phyloP scores from a whole-genome alignment of 2,329 filamentous ascomycete genomes.

The Tolypocladium paradoxum region DNA sequence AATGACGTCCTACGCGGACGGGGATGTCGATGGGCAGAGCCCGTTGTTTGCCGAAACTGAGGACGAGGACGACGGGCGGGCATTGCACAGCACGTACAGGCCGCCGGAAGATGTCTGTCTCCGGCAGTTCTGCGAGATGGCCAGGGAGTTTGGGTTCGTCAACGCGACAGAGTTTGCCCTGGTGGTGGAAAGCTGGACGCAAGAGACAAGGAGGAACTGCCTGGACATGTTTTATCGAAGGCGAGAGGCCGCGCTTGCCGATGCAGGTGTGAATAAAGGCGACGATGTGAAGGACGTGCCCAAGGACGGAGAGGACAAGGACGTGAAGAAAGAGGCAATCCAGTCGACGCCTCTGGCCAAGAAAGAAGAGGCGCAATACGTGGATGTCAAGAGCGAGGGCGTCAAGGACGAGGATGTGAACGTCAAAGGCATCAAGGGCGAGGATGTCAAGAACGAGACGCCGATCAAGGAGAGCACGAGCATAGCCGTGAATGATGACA shows the following conservation, averaged over 20 bases:
- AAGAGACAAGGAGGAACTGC: conserved; percentile 67
- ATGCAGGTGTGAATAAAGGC: neutral
- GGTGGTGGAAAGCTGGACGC: conserved; percentile 82
- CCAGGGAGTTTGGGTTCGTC: conserved; percentile 63
- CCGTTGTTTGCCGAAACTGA: conserved; percentile 48
- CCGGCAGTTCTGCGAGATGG: conserved; percentile 88
- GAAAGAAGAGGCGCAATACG: conserved; percentile 1
- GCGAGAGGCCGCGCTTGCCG: conserved; percentile 38
- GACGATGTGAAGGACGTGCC: conserved; percentile 2
- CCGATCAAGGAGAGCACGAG: conserved; percentile 1
- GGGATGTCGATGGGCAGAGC: conserved; percentile 37
- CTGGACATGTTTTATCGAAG: conserved; percentile 70
- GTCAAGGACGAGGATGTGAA: conserved; percentile 5
- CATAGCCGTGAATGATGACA: neutral
- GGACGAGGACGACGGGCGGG: conserved; percentile 18
- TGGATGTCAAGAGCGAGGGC: conserved; percentile 2
- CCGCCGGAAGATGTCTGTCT: conserved; percentile 64
- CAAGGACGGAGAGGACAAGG: conserved; percentile 2
- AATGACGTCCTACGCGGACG: conserved; percentile 36
- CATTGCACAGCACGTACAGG: conserved; percentile 41
- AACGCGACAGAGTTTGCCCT: conserved; percentile 77
- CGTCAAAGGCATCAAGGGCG: neutral
- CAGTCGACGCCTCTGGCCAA: neutral
- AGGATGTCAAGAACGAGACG: neutral
- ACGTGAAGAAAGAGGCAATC: conserved; percentile 1